These are phyloP conservation scores for Bruguiera gymnorhiza DNA, from an alignment of 345 rosid species.

Conservation along the genomic window DNA sequence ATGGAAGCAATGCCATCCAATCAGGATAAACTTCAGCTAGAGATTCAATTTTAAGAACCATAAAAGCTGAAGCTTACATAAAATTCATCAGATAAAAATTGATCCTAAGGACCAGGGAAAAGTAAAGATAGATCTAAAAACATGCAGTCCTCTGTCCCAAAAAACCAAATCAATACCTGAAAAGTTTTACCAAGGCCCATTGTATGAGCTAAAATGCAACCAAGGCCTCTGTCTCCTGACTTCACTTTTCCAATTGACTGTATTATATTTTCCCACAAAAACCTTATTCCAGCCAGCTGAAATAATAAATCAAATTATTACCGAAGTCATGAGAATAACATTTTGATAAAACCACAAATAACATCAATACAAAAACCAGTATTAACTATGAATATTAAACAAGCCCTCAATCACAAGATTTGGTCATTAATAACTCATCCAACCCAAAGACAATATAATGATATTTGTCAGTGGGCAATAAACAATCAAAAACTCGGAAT, in stretches of 20 bases:
- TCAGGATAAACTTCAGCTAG: too few species aligned
- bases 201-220: constrained; percentile 98
- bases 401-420: neutral
- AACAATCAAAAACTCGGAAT: neutral
- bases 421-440: neutral
- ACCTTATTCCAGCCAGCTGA: constrained; percentile 93
- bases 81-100: too few species aligned
- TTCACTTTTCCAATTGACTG: constrained; percentile 79
- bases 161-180: constrained; percentile 52
- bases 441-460: constrained; percentile 3
- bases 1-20: too few species aligned
- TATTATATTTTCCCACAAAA: constrained; percentile 97
- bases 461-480: neutral
- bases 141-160: neutral
- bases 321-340: neutral
- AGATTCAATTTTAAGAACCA: too few species aligned
- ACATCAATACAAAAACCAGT: too few species aligned
- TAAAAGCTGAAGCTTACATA: too few species aligned
- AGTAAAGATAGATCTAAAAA: neutral
- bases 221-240: constrained; percentile 96
- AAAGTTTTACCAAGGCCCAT: constrained; percentile 99
- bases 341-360: too few species aligned
- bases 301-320: constrained; percentile 17
- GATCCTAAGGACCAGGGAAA: neutral
- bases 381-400: neutral